These are phyloP conservation scores for Apiotrichum sp. DNA, from an alignment of 1,284 basidiomycete species.

Conservation along the genomic window DNA sequence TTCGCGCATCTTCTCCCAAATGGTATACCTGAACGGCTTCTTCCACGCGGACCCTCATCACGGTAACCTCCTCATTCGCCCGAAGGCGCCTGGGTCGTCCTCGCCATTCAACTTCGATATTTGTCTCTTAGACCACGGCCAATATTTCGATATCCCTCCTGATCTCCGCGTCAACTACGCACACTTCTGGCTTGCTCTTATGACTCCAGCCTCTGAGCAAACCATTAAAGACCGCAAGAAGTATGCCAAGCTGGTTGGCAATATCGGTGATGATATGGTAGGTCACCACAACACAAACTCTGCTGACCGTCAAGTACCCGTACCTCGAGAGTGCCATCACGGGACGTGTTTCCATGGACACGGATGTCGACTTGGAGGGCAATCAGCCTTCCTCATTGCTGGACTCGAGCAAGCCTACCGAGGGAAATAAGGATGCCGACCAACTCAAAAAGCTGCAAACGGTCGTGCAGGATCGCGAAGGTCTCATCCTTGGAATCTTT, in stretches of 20 bases:
- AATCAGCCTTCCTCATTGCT: constrained; percentile 59
- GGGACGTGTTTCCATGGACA: constrained; percentile 50
- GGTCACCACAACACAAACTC: constrained; percentile 25
- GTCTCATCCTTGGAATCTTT: constrained; percentile 73
- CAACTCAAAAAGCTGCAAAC: constrained; percentile 56
- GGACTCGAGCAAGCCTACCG: constrained; percentile 57
- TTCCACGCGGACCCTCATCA: constrained; percentile 48
- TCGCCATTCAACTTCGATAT: constrained; percentile 93
- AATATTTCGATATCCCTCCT: constrained; percentile 79
- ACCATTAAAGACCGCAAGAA: constrained; percentile 64
- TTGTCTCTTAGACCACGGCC: constrained; percentile 78
- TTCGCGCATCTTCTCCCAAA: constrained; percentile 73
- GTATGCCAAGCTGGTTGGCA: constrained; percentile 82
- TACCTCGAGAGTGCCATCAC: constrained; percentile 81
- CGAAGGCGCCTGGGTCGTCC: constrained; percentile 56
- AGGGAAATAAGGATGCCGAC: constrained; percentile 67
- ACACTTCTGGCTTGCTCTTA: constrained; percentile 74
- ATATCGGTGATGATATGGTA: constrained; percentile 78
- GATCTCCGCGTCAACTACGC: constrained; percentile 60
- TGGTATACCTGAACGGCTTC: constrained; percentile 89
- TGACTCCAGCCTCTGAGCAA: constrained; percentile 61
- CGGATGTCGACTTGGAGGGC: constrained; percentile 8
- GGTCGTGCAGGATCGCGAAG: constrained; percentile 73
- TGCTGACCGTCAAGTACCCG: constrained; percentile 27
- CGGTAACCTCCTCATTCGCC: constrained; percentile 87